These are phyloP conservation scores for Fusarium odoratissimum DNA, from an alignment of 2,329 filamentous ascomycete species.

Conservation along the genomic window DNA sequence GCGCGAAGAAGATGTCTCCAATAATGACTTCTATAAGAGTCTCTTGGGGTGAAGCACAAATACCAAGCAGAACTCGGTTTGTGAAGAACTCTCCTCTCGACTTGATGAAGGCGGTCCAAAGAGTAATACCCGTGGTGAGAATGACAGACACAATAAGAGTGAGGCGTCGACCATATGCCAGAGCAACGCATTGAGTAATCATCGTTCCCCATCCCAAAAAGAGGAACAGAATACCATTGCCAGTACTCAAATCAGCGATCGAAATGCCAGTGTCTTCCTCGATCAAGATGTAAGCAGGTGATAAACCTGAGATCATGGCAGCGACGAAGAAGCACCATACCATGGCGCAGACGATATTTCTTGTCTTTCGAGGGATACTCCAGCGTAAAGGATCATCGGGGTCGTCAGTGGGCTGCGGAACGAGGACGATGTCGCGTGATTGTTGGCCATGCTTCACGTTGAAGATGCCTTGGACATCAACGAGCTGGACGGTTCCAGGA, in stretches of 20 bases:
- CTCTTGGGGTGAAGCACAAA: conserved; percentile 39
- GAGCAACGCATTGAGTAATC: neutral
- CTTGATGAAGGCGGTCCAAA: conserved; percentile 39
- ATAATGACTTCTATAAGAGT: conserved; percentile 21
- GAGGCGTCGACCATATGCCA: neutral
- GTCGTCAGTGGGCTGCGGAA: conserved; percentile 41
- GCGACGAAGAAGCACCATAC: conserved; percentile 43
- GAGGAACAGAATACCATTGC: neutral
- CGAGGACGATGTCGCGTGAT: conserved; percentile 31
- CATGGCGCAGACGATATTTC: conserved; percentile 41
- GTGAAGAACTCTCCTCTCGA: conserved; percentile 40
- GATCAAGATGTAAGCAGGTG: conserved; percentile 42
- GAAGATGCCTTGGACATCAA: conserved; percentile 31
- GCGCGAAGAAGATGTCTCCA: conserved; percentile 18
- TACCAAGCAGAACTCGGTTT: conserved; percentile 39
- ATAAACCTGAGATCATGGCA: conserved; percentile 41
- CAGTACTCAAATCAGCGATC: conserved; percentile 36
- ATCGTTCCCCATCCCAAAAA: conserved; percentile 1
- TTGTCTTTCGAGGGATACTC: conserved; percentile 32
- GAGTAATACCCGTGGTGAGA: conserved; percentile 24
- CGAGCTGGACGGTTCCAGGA: conserved; percentile 39
- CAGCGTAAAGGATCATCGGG: conserved; percentile 42
- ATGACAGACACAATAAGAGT: conserved; percentile 30
- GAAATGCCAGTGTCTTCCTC: conserved; percentile 42
- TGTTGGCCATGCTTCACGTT: conserved; percentile 35